Evolutionary conservation across 768 basidiomycete genomes (phyloP), one percentile per base, ranked within the genome.

Genomic region (Strobilomyces echinocephalus): DNA sequence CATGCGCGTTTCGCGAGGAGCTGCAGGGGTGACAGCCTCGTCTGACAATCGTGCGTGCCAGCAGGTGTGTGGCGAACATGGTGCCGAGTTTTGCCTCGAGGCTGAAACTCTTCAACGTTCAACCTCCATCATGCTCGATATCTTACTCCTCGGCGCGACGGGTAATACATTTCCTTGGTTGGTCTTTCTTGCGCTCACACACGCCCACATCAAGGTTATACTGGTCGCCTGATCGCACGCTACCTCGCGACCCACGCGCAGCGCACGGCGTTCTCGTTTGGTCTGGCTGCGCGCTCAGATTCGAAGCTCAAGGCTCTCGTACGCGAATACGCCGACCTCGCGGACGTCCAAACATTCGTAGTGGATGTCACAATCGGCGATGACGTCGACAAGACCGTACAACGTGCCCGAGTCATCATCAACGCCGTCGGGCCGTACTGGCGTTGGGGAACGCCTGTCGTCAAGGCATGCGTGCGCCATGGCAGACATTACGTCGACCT

Each of bases 401-500:
- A 76, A 60, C 65, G 66, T 16, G 74, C 81, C 6, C 78, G 78
- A 43, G 84, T 93, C 18, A 80, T 94, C 50, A 83, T 93, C 53
- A 91, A 88, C 62, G 73, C 84, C 30, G 80, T 88, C 31, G 91
- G 91, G 1, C 89, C 90, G 2, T 93, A 79, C 64, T 84, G 81
- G 79, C 64, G 65, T 7, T 88, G 78, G 71, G 87, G 90, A 3
- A 82, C 82, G n/a, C 77, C 81, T 9, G 84, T 93, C 12, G 87
- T 91, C 18, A 88, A 80, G 52, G 85, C 87, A 5, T 95, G 93
- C 57, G 87, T 85, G 5, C 73, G 72, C 34, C 73, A 86, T 53
- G 85, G 88, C 6, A 79, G 81, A 8, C 91, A 95, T 69, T 95
- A 95, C 65, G 83, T 92, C 26, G 95, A 97, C 69, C 73, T 94